These are phyloP conservation scores for Fistulinella prunicolor DNA, from an alignment of 768 basidiomycete genomes.

Conservation along the genomic window DNA sequence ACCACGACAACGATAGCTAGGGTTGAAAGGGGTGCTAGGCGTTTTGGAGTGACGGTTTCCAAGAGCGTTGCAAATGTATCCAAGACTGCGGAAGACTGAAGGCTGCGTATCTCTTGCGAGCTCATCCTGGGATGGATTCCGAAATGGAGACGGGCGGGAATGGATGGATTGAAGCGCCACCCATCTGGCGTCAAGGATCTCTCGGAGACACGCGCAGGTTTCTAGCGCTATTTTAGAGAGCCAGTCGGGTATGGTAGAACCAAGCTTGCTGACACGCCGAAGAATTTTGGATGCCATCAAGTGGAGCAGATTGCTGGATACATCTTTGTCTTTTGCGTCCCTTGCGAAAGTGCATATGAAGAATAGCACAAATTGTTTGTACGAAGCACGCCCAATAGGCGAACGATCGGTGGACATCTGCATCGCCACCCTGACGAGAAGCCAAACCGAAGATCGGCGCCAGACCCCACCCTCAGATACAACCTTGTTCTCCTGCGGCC, in stretches of 20 bases:
- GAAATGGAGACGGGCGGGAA: conserved; percentile 14
- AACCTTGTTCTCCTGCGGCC: neutral
- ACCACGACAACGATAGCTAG: neutral
- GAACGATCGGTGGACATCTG: neutral
- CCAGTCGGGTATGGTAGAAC: conserved; percentile 17
- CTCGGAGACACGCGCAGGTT: conserved; percentile 20
- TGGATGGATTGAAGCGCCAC: conserved; percentile 17
- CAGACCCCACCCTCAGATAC: neutral
- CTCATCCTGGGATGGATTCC: conserved; percentile 1
- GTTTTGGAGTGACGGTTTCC: conserved; percentile 4
- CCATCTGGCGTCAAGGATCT: conserved; percentile 35
- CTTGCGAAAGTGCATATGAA: conserved; percentile 30
- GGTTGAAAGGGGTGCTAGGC: neutral
- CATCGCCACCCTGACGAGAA: conserved; percentile 17
- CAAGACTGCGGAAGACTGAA: conserved; percentile 29
- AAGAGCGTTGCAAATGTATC: conserved; percentile 27
- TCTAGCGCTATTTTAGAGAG: conserved; percentile 38
- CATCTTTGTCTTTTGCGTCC: conserved; percentile 8
- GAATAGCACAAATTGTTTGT: conserved; percentile 48
- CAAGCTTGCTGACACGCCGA: conserved; percentile 18
- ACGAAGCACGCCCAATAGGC: conserved; percentile 20
- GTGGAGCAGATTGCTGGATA: conserved; percentile 22
- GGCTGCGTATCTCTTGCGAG: conserved; percentile 29
- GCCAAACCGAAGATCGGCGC: conserved; percentile 24
- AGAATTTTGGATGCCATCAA: conserved; percentile 20